Evolutionary conservation across 179 eudicot genomes (phyloP).

Genomic region (Drosera spatulata): DNA sequence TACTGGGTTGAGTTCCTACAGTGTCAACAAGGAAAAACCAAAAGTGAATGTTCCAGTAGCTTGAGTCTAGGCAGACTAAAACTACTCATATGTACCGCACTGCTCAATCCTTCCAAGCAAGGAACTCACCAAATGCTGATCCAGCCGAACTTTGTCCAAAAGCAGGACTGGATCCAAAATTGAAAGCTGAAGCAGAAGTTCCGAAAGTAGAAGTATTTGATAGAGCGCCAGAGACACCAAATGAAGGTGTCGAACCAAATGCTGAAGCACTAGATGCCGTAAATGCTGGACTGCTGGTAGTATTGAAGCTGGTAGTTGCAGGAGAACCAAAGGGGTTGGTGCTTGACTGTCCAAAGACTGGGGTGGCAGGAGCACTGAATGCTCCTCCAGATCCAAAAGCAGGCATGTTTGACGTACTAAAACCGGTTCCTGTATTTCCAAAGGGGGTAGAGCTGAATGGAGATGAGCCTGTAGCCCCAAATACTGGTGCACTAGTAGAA

Average conservation of each 20-base stretch:
- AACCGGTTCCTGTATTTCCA: conserved; percentile 53
- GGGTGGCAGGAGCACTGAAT: conserved; percentile 20
- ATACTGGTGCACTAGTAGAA: conserved; percentile 43
- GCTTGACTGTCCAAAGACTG: conserved; percentile 10
- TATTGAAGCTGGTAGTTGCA: conserved; percentile 19
- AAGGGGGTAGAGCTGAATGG: conserved; percentile 53
- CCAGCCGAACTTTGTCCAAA: conserved; percentile 43
- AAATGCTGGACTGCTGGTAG: conserved; percentile 23
- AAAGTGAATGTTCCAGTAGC: too few species aligned
- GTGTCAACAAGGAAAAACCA: too few species aligned
- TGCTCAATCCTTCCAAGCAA: conserved; percentile 50
- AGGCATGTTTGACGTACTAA: conserved; percentile 49
- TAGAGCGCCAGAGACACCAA: conserved; percentile 40
- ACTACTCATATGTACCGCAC: background rate
- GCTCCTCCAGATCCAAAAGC: conserved; percentile 41
- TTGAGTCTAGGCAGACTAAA: too few species aligned
- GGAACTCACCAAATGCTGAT: conserved; percentile 69
- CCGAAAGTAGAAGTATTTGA: conserved; percentile 48
- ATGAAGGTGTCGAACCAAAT: conserved; percentile 50
- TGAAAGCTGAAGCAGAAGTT: conserved; percentile 39
- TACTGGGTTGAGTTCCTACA: conserved; percentile 64
- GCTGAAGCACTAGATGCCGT: conserved; percentile 26
- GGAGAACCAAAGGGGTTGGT: conserved; percentile 20
- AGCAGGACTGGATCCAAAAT: conserved; percentile 27
- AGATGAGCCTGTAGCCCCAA: conserved; percentile 48